Percentiles rank a stretch among this genome's conserved stretches.
These are phyloP conservation scores for Stagonosporopsis cucurbitacearum DNA, from an alignment of 2,329 filamentous ascomycete species.

Conservation along the genomic window DNA sequence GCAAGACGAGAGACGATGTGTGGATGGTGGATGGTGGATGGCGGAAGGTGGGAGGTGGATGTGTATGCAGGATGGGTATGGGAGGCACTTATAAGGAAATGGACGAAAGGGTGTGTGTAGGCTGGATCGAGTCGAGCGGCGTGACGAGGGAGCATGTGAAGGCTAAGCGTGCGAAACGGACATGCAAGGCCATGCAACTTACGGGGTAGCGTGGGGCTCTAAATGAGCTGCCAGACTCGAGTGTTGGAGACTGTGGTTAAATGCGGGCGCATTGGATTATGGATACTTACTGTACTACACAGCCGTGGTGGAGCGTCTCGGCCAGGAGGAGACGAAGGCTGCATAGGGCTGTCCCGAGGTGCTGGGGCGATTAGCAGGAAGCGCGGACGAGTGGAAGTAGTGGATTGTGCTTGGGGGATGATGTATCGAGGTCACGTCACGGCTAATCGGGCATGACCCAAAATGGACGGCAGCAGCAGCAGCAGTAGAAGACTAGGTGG, in stretches of 20 bases:
- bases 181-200: conserved; percentile 36
- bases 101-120: conserved; percentile 43
- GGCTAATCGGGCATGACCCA: conserved; percentile 37
- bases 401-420: conserved; percentile 29
- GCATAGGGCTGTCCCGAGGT: conserved; percentile 40
- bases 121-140: conserved; percentile 28
- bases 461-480: conserved; percentile 13
- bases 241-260: conserved; percentile 40
- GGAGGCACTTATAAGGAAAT: conserved; percentile 40
- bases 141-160: conserved; percentile 43
- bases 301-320: conserved; percentile 30
- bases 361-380: conserved; percentile 22
- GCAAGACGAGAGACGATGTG: conserved; percentile 20
- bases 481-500: neutral
- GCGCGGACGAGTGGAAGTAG: conserved; percentile 49
- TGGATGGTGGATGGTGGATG: no score
- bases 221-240: conserved; percentile 22
- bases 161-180: conserved; percentile 12
- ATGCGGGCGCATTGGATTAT: conserved; percentile 24
- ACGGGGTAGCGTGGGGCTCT: conserved; percentile 35
- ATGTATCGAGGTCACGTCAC: conserved; percentile 25
- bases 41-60: no score
- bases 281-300: conserved; percentile 36
- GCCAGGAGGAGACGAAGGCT: conserved; percentile 44
- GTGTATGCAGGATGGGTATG: conserved; percentile 24